phyloP scores from a whole-genome alignment of 805 yeast genomes.

The Komagataella kurtzmanii region DNA sequence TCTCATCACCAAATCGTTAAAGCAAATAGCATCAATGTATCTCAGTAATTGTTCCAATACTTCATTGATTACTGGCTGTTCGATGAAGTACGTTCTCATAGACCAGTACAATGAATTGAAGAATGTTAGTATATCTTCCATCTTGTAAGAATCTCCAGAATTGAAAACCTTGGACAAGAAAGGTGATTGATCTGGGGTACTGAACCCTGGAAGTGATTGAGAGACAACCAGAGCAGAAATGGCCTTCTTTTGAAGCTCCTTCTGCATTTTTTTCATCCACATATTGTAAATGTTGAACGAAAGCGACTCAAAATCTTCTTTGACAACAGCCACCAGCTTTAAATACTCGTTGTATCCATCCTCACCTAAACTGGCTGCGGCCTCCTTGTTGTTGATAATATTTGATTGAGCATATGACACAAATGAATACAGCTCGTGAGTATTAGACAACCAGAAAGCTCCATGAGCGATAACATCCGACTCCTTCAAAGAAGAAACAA shows the following conservation, averaged over 20 bases:
- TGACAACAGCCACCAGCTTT: conserved; percentile 78
- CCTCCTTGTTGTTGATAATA: conserved; percentile 71
- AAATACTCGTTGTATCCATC: conserved; percentile 84
- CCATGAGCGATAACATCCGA: conserved; percentile 85
- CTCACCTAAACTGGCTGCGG: conserved; percentile 75
- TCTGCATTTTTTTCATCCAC: conserved; percentile 94
- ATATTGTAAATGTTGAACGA: conserved; percentile 90
- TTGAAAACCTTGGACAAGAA: conserved; percentile 76
- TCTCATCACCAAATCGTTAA: conserved; percentile 91
- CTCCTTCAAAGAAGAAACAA: conserved; percentile 68
- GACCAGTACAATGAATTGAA: conserved; percentile 89
- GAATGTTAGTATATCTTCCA: conserved; percentile 88
- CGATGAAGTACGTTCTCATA: conserved; percentile 82
- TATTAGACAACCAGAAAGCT: conserved; percentile 95
- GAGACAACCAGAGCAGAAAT: conserved; percentile 91
- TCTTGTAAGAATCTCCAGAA: conserved; percentile 59
- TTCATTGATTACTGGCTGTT: conserved; percentile 69
- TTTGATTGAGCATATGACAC: conserved; percentile 89
- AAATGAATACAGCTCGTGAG: conserved; percentile 89
- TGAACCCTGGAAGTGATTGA: conserved; percentile 92
- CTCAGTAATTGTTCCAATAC: conserved; percentile 74
- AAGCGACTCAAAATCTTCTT: conserved; percentile 86
- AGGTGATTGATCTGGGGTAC: conserved; percentile 71
- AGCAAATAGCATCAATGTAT: conserved; percentile 85
- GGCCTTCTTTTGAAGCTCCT: conserved; percentile 79